A percentile compares a stretch with the other conserved stretches of the same genome.
These are phyloP conservation scores for Malus hybrid DNA, from an alignment of 331 rosid species.

Conservation along the genomic window DNA sequence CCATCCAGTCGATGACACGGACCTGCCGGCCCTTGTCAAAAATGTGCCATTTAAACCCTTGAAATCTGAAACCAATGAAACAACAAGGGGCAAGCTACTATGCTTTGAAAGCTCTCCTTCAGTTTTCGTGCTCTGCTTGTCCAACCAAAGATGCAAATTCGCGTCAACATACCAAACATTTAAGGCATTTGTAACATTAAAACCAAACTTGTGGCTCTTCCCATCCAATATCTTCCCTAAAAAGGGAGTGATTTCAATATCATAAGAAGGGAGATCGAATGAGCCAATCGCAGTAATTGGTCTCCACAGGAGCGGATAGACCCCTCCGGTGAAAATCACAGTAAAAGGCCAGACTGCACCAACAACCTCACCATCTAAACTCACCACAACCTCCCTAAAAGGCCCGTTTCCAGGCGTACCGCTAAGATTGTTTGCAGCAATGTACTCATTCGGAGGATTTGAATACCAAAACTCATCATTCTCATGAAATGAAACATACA, in stretches of 20 bases:
- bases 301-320: slow-evolving; percentile 84
- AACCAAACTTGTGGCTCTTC: slow-evolving; percentile 38
- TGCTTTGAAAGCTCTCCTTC: slow-evolving; percentile 40
- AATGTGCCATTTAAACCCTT: slow-evolving; percentile 52
- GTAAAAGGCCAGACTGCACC: slow-evolving; percentile 85
- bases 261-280: slow-evolving; percentile 71
- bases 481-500: no score
- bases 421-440: not conserved
- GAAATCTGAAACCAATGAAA: slow-evolving; percentile 33
- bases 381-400: slow-evolving; percentile 42
- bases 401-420: slow-evolving; percentile 61
- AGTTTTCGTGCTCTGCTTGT: slow-evolving; percentile 31
- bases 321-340: slow-evolving; percentile 74
- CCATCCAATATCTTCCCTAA: slow-evolving; percentile 67
- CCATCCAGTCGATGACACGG: slow-evolving; percentile 60
- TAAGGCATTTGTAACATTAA: slow-evolving; percentile 61
- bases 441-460: no score
- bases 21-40: slow-evolving; percentile 34
- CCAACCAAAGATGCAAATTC: slow-evolving; percentile 83
- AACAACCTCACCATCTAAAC: slow-evolving; percentile 26
- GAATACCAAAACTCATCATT: no score
- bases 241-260: slow-evolving; percentile 73
- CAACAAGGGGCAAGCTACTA: slow-evolving; percentile 30
- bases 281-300: slow-evolving; percentile 79
- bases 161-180: slow-evolving; percentile 86